Base-by-base conservation (phyloP, 129 eudicot genomes). In the Flaveria robusta region DNA sequence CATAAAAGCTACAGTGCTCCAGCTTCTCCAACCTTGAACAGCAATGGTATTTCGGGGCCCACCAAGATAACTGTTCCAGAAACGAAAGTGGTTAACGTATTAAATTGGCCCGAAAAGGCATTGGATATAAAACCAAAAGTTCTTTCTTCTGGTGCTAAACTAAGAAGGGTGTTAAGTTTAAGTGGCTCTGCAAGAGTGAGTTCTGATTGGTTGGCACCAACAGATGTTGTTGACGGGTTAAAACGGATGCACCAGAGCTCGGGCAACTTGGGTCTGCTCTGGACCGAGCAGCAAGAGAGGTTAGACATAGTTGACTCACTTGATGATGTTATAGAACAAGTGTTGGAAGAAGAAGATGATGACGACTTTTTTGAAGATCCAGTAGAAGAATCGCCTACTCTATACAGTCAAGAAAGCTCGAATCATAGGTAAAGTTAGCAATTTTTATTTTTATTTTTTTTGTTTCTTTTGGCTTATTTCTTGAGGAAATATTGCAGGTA, bases 1-100 rank as follows among this genome's bases (percentile, higher is more conserved):
- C 90, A 70, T 60, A 95, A 91, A 81, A 91, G 99, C 85, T 86
- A 79, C 75, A 95, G 99, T 72, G 99, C 97, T 39, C 97, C 99
- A 43, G 87, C 94, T 12, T 95, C 99, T 54, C 99, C 99, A 9
- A 86, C 84, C 26, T 29, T 70, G 47, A 86, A 89, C 70, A 83
- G 87, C 34, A 83, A 76, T 23, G 76, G 59, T 24, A 31, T 81
- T 1, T 68, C 23, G 9, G 75, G 74, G 42, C 23, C 79, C 66
- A 64, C 52, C 42, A 52, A 64, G 27, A 47, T 26, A 23, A 56
- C 1, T 16, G 83, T 80, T 24, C 78, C 73, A 1, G 81, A 80
- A 59, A 37, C 59, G 52, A 72, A 80, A 64, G 70, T 78, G 66
- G 34, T 71, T 9, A 84, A 66, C 46, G 77, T 81, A 79, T 56